These are phyloP conservation scores for Kodamaea lidongshanica DNA, from an alignment of 805 yeast genomes.

Conservation along the genomic window DNA sequence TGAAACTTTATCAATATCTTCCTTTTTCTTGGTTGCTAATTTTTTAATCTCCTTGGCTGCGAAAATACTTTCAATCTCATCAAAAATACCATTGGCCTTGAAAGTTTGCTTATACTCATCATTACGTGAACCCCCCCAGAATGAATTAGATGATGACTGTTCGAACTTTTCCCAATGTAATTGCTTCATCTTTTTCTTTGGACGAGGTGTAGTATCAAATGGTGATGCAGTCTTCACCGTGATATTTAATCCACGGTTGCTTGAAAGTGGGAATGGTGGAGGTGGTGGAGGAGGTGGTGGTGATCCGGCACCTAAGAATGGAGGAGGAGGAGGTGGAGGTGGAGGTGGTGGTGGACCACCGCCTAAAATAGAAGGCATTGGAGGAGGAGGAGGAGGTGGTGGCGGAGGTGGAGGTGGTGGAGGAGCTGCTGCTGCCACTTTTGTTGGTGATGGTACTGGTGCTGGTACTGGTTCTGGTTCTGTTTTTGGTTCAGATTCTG, in stretches of 20 bases:
- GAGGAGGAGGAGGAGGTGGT: constrained; percentile 22
- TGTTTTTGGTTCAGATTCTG: too few relatives aligned
- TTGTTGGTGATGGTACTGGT: constrained; percentile 5
- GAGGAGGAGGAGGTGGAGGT: constrained; percentile 22
- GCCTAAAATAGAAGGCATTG: constrained; percentile 9
- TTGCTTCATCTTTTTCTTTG: constrained; percentile 61
- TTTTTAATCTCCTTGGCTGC: constrained; percentile 48
- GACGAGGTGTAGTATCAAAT: constrained; percentile 48
- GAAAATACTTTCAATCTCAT: constrained; percentile 56
- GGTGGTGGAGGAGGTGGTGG: constrained; percentile 25
- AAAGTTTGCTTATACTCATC: constrained; percentile 43
- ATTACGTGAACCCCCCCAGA: constrained; percentile 53
- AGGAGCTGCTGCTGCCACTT: constrained; percentile 10
- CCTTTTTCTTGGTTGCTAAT: constrained; percentile 38
- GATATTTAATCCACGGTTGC: background rate
- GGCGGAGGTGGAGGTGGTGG: constrained; percentile 27
- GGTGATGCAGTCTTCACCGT: constrained; percentile 14
- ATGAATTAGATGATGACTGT: constrained; percentile 42
- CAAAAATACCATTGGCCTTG: constrained; percentile 54
- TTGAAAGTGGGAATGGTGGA: constrained; percentile 17
- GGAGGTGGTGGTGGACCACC: constrained; percentile 17
- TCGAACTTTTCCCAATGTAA: constrained; percentile 79
- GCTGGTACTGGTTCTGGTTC: constrained; percentile 7
- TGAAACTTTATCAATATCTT: constrained; percentile 42
- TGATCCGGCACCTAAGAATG: constrained; percentile 8